Base-by-base conservation (phyloP, 306 rosid genomes). In the Hippophae gyantsensis region DNA sequence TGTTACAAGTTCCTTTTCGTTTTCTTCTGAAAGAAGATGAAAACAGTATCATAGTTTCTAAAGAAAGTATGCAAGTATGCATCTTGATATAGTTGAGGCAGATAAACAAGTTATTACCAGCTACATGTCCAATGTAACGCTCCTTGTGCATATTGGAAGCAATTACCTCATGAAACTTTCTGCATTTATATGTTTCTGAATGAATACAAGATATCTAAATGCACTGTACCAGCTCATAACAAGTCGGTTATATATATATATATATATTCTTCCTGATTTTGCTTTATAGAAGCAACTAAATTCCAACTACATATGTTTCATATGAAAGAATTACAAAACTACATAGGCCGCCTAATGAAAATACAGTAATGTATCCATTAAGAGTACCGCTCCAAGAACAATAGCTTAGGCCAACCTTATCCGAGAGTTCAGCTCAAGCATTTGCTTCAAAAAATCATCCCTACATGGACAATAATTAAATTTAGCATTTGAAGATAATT, bases 81-180 rank as follows among this genome's bases (percentile, higher is more conserved):
- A 3, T 10, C 47, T 9, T 8, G 8, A 54, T 32, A 64, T 18
- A 60, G 10, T 14, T 42, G 41, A 13, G 8, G 13, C 61, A 7
- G 38, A 32, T 32, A 32, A 32, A 32, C 38, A 53, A 65, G 77
- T 80, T 79, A 69, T 45, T 56, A 66, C 75, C 74, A 58, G 77
- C 63, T 45, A 65, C 67, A 54, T 52, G n/a, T 60, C 60, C 67
- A 72, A 51, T 48, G 54, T 54, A 52, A 63, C 61, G 70, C 57
- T 62, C 76, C 2, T 64, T 62, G 48, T 65, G 67, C 58, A 61
- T 25, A 56, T 71, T 60, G 27, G 56, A 56, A 60, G 75, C 64
- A 54, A 69, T 13, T 48, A 63, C 48, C 59, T 74, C 76, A 23
- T 79, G 96, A 66, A 81, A 85, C 58, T 78, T 76, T 82, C 98